These are phyloP conservation scores for Mytilinidion resinicola DNA, from an alignment of 495 filamentous ascomycete genomes.

Conservation along the genomic window DNA sequence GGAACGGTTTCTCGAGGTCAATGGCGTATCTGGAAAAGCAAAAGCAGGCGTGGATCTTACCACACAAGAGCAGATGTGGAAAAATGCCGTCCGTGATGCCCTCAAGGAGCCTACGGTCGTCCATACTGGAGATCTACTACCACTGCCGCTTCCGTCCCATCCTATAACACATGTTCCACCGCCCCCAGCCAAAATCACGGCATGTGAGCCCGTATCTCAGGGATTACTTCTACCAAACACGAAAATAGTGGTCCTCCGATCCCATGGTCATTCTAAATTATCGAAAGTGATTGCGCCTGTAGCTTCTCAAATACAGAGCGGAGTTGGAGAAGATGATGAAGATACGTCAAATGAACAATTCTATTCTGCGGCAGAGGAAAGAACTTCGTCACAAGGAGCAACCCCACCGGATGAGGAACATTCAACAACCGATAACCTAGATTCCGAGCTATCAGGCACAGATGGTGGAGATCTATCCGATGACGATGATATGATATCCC, in stretches of 20 bases:
- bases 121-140: slow-evolving; percentile 76
- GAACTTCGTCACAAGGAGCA: slow-evolving; percentile 49
- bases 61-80: slow-evolving; percentile 55
- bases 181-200: slow-evolving; percentile 60
- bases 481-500: slow-evolving; percentile 56
- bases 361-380: slow-evolving; percentile 78
- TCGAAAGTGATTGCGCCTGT: slow-evolving; percentile 39
- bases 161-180: slow-evolving; percentile 80
- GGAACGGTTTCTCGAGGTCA: slow-evolving; percentile 18
- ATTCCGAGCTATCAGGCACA: slow-evolving; percentile 31
- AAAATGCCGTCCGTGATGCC: slow-evolving; percentile 69
- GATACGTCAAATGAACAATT: slow-evolving; percentile 85
- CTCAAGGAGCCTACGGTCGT: slow-evolving; percentile 64
- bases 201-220: slow-evolving; percentile 74
- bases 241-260: slow-evolving; percentile 60
- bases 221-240: slow-evolving; percentile 66
- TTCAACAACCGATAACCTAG: slow-evolving; percentile 33
- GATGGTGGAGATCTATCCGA: slow-evolving; percentile 38
- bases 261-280: slow-evolving; percentile 40
- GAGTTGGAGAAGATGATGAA: slow-evolving; percentile 58
- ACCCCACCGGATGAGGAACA: slow-evolving; percentile 49
- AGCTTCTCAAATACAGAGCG: slow-evolving; percentile 46
- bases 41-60: slow-evolving; percentile 29
- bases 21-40: slow-evolving; percentile 10
- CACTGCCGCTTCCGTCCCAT: slow-evolving; percentile 76